Conservation (phyloP, 2,329 filamentous ascomycete genomes). For the Arachnomyces sp. region DNA sequence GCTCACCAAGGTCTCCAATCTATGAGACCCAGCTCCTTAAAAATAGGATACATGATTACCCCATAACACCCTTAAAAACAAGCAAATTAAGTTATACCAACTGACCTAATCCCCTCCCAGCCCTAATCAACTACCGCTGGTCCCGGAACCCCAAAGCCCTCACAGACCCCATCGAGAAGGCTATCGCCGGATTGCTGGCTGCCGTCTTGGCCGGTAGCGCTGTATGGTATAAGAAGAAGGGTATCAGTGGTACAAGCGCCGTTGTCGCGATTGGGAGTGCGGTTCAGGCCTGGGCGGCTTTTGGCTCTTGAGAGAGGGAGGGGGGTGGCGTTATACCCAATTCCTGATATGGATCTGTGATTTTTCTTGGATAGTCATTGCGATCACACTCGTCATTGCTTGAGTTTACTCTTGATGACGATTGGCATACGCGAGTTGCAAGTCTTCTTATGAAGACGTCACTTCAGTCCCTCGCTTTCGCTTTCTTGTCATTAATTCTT, state of each 20-base stretch:
- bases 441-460: no score
- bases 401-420: no score
- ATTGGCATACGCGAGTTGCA: no score
- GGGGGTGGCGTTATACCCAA: no score
- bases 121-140: slow-evolving; percentile 22
- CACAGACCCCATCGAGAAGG: slow-evolving; percentile 22
- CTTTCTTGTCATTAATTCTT: no score
- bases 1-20: no score
- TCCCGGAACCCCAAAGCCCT: slow-evolving; percentile 14
- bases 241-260: slow-evolving; percentile 21
- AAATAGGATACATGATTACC: not conserved
- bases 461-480: no score
- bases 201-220: slow-evolving; percentile 22
- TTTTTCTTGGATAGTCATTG: no score
- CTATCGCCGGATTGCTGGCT: slow-evolving; percentile 20
- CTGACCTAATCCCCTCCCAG: slow-evolving; percentile 7
- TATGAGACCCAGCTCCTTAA: no score
- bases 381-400: no score
- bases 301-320: no score
- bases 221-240: slow-evolving; percentile 22
- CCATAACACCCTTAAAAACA: not conserved
- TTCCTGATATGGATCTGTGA: no score
- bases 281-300: slow-evolving; percentile 11
- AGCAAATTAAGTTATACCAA: not conserved
- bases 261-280: slow-evolving; percentile 12